phyloP scores from a whole-genome alignment of 257 asterid genomes.

The Przewalskia tangutica region DNA sequence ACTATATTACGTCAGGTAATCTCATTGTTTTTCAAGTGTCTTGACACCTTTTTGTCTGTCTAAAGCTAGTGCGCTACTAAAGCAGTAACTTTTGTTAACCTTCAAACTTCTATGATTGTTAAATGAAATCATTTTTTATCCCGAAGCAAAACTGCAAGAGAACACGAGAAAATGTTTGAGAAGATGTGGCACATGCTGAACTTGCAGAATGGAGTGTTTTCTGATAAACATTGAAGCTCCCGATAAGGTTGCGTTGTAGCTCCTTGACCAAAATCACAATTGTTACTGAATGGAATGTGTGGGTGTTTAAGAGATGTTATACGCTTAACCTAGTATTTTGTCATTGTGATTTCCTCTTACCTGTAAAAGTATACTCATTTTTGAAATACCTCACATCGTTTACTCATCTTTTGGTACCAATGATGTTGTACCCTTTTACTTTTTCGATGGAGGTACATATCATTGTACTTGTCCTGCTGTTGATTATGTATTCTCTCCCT shows the following conservation, averaged over 20 bases:
- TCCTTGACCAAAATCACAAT: neutral
- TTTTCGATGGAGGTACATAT: neutral
- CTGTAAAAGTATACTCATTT: neutral
- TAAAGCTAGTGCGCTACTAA: neutral
- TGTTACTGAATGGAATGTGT: neutral
- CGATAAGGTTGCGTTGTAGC: neutral
- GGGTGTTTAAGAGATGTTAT: neutral
- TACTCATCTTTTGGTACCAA: neutral
- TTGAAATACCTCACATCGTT: neutral
- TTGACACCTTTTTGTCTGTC: neutral
- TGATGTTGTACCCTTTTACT: neutral
- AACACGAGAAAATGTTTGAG: neutral
- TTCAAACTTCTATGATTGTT: neutral
- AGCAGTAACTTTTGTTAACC: neutral
- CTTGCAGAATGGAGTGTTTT: neutral
- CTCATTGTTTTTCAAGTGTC: neutral
- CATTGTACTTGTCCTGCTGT: neutral
- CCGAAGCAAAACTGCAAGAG: neutral
- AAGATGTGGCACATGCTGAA: neutral
- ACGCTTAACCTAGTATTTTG: neutral
- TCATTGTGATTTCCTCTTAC: neutral
- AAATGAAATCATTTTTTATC: neutral
- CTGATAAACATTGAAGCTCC: neutral
- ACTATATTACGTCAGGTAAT: conserved; percentile 52
- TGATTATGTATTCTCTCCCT: neutral